Evolutionary conservation across 768 basidiomycete species (phyloP), one percentile per base, ranked within the genome.

Genomic region (Exidia glandulosa): DNA sequence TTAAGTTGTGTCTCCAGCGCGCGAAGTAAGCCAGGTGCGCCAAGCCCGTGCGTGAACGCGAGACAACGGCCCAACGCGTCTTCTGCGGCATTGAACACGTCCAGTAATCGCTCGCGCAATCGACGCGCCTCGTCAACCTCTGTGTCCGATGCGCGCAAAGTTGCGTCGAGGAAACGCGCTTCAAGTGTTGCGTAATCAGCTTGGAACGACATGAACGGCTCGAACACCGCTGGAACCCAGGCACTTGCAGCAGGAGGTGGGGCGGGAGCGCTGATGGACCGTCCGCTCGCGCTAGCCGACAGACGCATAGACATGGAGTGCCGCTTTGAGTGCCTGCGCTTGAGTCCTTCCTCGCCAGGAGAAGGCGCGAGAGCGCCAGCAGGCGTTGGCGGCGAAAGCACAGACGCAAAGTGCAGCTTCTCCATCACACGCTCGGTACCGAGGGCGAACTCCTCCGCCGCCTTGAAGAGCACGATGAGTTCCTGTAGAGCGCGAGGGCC

Each of bases 211-310:
- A 95, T 78, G 75, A 97, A 98, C 2, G 95, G 92, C 68, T 94
- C 93, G 69, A 94, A 96, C 16, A 99, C 75, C 57, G 88, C 86
- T 59, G 86, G 86, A 66, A 97, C 93, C 96, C 96, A 98, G 23
- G 63, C 57, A 4, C 52, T 54, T 12, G 50, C 66, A 23, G 60
- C 58, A 27, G 31, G 34, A 4, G 58, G 36, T 16, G 60, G 86
- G 85, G 64, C 81, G 69, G 60, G 62, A 32, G 29, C 41, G 9
- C 50, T 27, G 23, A 57, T 60, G 13, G 54, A 57, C 27, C 33
- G 67, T n/a, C n/a, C n/a, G 10, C 37, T 59, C 63, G 31, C 61
- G 64, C 63, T 72, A 68, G 57, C 70, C 67, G 60, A 73, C 71
- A 37, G 73, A 33, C 82, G 76, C 73, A 79, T 79, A 19, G 85